Evolutionary conservation across 495 filamentous ascomycete species (phyloP).

Genomic region (Jackrogersella minutella): DNA sequence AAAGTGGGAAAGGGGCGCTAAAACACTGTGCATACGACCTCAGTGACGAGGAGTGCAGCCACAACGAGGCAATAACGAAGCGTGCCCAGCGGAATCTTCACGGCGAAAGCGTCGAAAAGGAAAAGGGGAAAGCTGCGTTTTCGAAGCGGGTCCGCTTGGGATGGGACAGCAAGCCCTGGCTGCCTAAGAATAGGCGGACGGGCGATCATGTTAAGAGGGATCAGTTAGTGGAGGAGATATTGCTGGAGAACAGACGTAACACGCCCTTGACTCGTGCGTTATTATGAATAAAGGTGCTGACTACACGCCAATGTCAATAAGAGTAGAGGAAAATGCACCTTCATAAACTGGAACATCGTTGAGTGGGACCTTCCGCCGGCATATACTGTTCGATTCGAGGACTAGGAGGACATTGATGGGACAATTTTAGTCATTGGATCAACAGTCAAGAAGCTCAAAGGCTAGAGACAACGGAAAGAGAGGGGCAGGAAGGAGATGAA

Average conservation of each 20-base stretch:
- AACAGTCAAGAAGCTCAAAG: neutral
- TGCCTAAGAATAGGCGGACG: slow-evolving; percentile 65
- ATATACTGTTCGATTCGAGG: too few relatives aligned
- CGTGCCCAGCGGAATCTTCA: slow-evolving; percentile 70
- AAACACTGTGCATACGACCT: too few relatives aligned
- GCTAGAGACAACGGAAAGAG: neutral
- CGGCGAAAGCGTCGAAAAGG: slow-evolving; percentile 54
- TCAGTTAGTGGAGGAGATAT: slow-evolving; percentile 80
- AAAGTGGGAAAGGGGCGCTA: too few relatives aligned
- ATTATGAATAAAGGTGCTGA: too few relatives aligned
- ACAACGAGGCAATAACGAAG: slow-evolving; percentile 80
- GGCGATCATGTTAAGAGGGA: slow-evolving; percentile 81
- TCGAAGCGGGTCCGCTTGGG: slow-evolving; percentile 60
- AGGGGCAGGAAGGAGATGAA: neutral
- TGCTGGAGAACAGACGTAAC: slow-evolving; percentile 80
- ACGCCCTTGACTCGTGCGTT: too few relatives aligned
- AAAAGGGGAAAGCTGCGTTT: slow-evolving; percentile 42
- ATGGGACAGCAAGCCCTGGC: slow-evolving; percentile 68
- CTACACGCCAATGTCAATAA: too few relatives aligned
- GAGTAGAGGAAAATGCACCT: too few relatives aligned
- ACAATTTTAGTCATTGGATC: too few relatives aligned
- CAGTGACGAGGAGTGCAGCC: slow-evolving; percentile 77
- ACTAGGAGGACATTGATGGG: too few relatives aligned
- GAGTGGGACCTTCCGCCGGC: too few relatives aligned
- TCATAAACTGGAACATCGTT: too few relatives aligned